Percentiles rank a stretch among this genome's conserved stretches.
Conservation (phyloP, 2,329 filamentous ascomycete species). For the Beauveria caledonica region DNA sequence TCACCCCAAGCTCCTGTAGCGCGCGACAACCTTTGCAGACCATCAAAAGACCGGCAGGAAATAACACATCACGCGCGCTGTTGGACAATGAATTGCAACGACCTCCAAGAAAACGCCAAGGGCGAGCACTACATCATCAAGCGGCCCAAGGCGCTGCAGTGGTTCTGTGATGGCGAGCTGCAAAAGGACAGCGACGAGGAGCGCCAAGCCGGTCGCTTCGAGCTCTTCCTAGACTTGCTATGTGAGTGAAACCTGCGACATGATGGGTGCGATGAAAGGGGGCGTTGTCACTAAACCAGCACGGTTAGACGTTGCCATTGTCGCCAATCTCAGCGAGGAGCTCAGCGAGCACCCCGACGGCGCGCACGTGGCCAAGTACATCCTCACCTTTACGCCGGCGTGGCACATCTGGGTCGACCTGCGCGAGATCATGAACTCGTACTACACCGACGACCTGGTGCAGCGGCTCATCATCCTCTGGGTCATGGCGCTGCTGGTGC, state of each 20-base stretch:
- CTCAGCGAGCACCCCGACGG: conserved; percentile 37
- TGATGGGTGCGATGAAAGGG: too few relatives aligned
- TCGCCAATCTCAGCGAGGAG: conserved; percentile 42
- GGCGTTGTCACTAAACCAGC: not conserved
- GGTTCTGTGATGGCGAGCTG: conserved; percentile 35
- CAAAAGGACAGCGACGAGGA: conserved; percentile 35
- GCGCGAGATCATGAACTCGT: conserved; percentile 43
- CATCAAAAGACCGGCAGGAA: not conserved
- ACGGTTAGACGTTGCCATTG: conserved; percentile 33
- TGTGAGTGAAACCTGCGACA: conserved; percentile 21
- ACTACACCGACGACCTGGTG: conserved; percentile 41
- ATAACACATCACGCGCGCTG: too few relatives aligned
- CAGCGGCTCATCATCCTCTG: conserved; percentile 41
- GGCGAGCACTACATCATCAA: conserved; percentile 28
- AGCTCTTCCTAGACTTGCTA: conserved; percentile 41
- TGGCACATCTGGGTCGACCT: conserved; percentile 44
- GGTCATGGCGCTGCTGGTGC: conserved; percentile 40
- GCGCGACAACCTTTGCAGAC: not conserved
- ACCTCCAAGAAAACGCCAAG: conserved; percentile 24
- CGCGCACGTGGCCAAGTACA: conserved; percentile 36
- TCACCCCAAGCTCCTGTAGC: too few relatives aligned
- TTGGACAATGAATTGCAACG: conserved; percentile 27
- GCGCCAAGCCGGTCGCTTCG: conserved; percentile 37
- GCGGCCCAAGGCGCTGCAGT: conserved; percentile 33
- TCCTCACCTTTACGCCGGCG: conserved; percentile 38